Percentiles rank a stretch among this genome's conserved stretches.
phyloP scores from a whole-genome alignment of 78 protist genomes.

The Planoprotostelium fungivorum region DNA sequence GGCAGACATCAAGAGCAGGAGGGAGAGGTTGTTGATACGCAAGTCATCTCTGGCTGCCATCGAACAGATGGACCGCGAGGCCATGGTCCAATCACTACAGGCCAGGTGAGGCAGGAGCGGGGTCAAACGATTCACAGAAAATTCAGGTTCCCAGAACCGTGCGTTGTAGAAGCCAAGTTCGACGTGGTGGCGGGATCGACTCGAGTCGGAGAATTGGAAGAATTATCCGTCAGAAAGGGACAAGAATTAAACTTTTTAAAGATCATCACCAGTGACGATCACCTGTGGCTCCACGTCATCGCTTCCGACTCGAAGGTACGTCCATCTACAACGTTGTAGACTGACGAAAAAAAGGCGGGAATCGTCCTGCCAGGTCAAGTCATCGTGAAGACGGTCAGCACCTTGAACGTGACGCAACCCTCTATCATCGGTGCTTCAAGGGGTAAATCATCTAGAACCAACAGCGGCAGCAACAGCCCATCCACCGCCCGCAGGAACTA shows the following conservation, averaged over 20 bases:
- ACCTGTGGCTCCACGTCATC: not conserved
- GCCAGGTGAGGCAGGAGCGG: not conserved
- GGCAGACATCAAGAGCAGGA: not conserved
- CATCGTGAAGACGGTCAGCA: not conserved
- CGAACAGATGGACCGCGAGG: not conserved
- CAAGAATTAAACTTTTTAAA: not conserved
- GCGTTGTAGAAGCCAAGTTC: not conserved
- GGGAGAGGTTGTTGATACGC: not conserved
- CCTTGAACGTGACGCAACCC: not conserved
- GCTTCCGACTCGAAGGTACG: not conserved
- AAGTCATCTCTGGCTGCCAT: not conserved
- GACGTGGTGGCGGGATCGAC: not conserved
- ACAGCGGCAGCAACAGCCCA: not conserved
- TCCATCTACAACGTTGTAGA: not conserved
- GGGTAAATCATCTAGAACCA: no score
- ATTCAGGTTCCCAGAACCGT: not conserved
- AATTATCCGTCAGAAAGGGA: not conserved
- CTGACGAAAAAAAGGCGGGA: no score
- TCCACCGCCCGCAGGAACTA: not conserved
- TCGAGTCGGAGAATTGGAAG: not conserved
- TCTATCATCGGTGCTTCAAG: no score
- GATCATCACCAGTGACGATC: not conserved
- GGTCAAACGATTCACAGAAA: not conserved
- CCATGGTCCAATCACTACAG: not conserved
- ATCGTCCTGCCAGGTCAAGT: not conserved